Percentiles rank a stretch among this genome's conserved stretches.
phyloP scores from a whole-genome alignment of 176 grass and related monocot genomes.

The Raddia distichophylla region DNA sequence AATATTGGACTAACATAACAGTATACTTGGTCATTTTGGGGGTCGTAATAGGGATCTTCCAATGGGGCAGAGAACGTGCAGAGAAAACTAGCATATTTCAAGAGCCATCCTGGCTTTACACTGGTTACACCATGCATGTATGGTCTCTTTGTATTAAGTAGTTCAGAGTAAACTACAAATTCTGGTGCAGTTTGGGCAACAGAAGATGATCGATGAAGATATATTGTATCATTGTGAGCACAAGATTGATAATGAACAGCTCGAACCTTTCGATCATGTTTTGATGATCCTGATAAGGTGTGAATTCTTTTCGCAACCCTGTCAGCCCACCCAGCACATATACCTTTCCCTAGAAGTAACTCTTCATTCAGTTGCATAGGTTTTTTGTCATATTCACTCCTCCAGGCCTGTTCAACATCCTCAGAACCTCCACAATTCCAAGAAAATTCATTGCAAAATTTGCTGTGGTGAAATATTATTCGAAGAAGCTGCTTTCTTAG shows the following conservation, averaged over 20 bases:
- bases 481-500: slow-evolving; percentile 89
- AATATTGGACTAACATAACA: slow-evolving; percentile 83
- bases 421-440: slow-evolving; percentile 68
- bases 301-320: slow-evolving; percentile 79
- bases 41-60: slow-evolving; percentile 81
- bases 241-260: slow-evolving; percentile 74
- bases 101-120: slow-evolving; percentile 83
- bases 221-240: slow-evolving; percentile 68
- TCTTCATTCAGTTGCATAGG: slow-evolving; percentile 67
- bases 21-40: slow-evolving; percentile 60
- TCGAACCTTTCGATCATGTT: slow-evolving; percentile 62
- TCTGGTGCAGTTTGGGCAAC: slow-evolving; percentile 77
- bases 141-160: slow-evolving; percentile 86
- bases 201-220: slow-evolving; percentile 74
- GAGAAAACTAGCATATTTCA: slow-evolving; percentile 86
- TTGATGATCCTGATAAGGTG: slow-evolving; percentile 46
- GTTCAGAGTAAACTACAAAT: slow-evolving; percentile 90
- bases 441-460: slow-evolving; percentile 70
- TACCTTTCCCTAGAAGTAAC: slow-evolving; percentile 75
- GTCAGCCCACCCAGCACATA: slow-evolving; percentile 94
- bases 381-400: slow-evolving; percentile 54
- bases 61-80: slow-evolving; percentile 89
- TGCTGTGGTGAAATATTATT: slow-evolving; percentile 82
- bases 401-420: slow-evolving; percentile 83
- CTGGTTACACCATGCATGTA: slow-evolving; percentile 93